Evolutionary conservation across 2,329 filamentous ascomycete genomes (phyloP).

Genomic region (Aspergillus tanneri): DNA sequence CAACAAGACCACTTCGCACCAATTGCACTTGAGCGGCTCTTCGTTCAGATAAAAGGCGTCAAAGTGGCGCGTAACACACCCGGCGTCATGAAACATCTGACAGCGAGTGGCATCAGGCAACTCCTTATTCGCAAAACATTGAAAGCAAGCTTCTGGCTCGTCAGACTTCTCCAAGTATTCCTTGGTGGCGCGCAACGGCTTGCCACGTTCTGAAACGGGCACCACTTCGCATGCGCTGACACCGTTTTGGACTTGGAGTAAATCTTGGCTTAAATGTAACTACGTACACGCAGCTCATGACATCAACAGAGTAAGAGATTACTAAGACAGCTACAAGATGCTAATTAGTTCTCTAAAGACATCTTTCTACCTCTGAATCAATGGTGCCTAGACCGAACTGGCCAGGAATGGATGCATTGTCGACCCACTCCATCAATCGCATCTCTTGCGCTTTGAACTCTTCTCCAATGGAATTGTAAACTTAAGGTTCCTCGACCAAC

Average conservation of each 20-base stretch:
- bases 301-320: no score
- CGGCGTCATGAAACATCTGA: slow-evolving; percentile 17
- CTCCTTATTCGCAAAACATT: slow-evolving; percentile 11
- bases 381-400: no score
- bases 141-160: background rate
- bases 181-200: slow-evolving; percentile 13
- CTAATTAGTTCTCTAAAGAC: no score
- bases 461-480: no score
- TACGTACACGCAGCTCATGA: no score
- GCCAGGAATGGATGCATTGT: no score
- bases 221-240: slow-evolving; percentile 1
- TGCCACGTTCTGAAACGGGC: slow-evolving; percentile 4
- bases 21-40: slow-evolving; percentile 17
- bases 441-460: no score
- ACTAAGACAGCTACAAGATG: no score
- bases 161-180: slow-evolving; percentile 10
- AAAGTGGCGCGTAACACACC: slow-evolving; percentile 21
- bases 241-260: background rate
- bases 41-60: slow-evolving; percentile 19
- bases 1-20: slow-evolving; percentile 18
- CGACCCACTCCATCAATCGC: no score
- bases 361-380: no score
- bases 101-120: slow-evolving; percentile 15
- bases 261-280: no score
- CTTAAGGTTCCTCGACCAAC: no score